Percentiles rank a stretch among this genome's conserved stretches.
These are phyloP conservation scores for Vairimorpha apis DNA, from an alignment of 371 early-diverging fungal species.

Conservation along the genomic window DNA sequence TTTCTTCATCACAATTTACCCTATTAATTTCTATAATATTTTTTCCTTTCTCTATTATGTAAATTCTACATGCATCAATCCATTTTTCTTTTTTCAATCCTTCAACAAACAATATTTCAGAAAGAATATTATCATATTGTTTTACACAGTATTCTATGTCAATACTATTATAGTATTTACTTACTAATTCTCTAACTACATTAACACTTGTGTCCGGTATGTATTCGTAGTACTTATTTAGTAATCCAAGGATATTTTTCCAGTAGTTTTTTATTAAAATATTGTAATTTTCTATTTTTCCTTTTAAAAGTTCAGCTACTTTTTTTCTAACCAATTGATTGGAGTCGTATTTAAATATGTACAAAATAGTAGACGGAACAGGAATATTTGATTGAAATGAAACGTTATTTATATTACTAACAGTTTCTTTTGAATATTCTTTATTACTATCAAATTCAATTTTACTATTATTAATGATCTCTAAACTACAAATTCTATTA, in stretches of 20 bases:
- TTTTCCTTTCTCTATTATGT: not conserved
- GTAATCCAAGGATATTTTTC: slow-evolving; percentile 13
- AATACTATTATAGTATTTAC: not conserved
- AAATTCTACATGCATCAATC: not conserved
- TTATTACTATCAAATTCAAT: no score
- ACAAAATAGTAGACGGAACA: slow-evolving; percentile 15
- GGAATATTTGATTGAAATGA: not conserved
- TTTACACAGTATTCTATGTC: not conserved
- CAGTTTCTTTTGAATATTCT: no score
- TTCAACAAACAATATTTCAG: not conserved
- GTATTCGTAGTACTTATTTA: not conserved
- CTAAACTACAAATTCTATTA: slow-evolving; percentile 13
- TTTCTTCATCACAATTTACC: no score
- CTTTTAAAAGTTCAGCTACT: slow-evolving; percentile 37
- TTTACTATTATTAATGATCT: slow-evolving; percentile 11
- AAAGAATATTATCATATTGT: not conserved
- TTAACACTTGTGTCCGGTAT: not conserved
- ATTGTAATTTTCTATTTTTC: slow-evolving; percentile 31
- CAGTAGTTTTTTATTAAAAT: slow-evolving; percentile 12
- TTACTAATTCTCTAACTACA: slow-evolving; percentile 3
- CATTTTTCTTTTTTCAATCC: not conserved
- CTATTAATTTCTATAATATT: no score
- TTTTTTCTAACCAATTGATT: slow-evolving; percentile 35
- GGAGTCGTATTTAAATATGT: slow-evolving; percentile 27
- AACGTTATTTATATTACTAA: no score